Evolutionary conservation across 495 filamentous ascomycete genomes (phyloP).

Genomic region (Neurospora sp.): DNA sequence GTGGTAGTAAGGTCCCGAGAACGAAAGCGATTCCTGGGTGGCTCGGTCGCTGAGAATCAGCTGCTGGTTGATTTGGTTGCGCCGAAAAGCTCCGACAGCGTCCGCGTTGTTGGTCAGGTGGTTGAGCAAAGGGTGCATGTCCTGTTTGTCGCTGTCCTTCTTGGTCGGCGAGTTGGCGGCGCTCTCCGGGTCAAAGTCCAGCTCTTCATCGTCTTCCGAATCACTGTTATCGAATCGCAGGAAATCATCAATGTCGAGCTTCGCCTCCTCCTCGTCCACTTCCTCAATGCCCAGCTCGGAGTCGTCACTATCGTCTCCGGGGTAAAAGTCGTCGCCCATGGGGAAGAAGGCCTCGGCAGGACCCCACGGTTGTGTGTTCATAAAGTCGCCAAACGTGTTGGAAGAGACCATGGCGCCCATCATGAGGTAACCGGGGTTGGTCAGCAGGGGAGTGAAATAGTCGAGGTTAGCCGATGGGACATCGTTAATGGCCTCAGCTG

Average conservation of each 20-base stretch:
- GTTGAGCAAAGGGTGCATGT: slow-evolving; percentile 40
- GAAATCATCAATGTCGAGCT: slow-evolving; percentile 60
- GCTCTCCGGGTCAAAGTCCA: slow-evolving; percentile 27
- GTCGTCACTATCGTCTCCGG: slow-evolving; percentile 21
- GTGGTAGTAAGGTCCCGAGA: slow-evolving; percentile 40
- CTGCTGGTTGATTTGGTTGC: slow-evolving; percentile 65
- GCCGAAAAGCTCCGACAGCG: slow-evolving; percentile 68
- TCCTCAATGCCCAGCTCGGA: slow-evolving; percentile 37
- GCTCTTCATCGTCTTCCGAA: slow-evolving; percentile 37
- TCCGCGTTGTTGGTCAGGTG: slow-evolving; percentile 55
- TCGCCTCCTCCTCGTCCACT: slow-evolving; percentile 55
- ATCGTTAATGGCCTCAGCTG: slow-evolving; percentile 27
- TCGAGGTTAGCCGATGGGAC: slow-evolving; percentile 25
- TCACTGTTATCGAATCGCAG: slow-evolving; percentile 56
- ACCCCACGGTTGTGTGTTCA: slow-evolving; percentile 54
- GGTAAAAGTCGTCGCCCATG: slow-evolving; percentile 43
- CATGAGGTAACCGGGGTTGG: slow-evolving; percentile 64
- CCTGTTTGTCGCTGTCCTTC: slow-evolving; percentile 16
- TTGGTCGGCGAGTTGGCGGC: slow-evolving; percentile 43
- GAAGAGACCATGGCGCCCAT: slow-evolving; percentile 53
- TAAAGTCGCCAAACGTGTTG: slow-evolving; percentile 46
- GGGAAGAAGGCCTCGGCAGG: slow-evolving; percentile 73
- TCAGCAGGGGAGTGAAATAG: slow-evolving; percentile 41
- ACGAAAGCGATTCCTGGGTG: slow-evolving; percentile 43
- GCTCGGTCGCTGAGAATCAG: slow-evolving; percentile 51